Percentiles rank a stretch among this genome's conserved stretches.
Evolutionary conservation across 2,329 filamentous ascomycete genomes (phyloP).

Genomic region (Cercospora zeina): DNA sequence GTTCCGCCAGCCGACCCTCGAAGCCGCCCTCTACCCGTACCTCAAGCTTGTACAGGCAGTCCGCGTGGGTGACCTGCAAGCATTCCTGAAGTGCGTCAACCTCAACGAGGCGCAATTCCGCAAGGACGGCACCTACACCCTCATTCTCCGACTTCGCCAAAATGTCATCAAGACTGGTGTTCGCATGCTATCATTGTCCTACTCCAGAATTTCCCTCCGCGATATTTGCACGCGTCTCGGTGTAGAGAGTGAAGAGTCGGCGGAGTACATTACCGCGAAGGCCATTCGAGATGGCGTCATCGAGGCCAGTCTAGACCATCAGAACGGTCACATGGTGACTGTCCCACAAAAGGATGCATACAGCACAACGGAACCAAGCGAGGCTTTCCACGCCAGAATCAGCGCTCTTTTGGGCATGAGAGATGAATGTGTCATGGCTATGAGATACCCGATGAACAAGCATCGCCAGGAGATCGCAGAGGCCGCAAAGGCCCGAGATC

Average conservation of each 20-base stretch:
- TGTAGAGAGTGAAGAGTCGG: constrained; percentile 91
- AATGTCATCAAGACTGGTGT: constrained; percentile 99
- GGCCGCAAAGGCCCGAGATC: constrained; percentile 94
- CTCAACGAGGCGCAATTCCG: constrained; percentile 82
- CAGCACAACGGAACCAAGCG: constrained; percentile 88
- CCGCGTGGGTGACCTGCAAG: constrained; percentile 91
- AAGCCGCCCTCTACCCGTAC: constrained; percentile 87
- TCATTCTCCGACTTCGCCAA: constrained; percentile 90
- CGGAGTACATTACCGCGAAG: constrained; percentile 98
- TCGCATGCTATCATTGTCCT: constrained; percentile 97
- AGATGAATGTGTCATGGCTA: constrained; percentile 98
- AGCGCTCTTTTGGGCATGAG: constrained; percentile 86
- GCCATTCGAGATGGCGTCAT: constrained; percentile 97
- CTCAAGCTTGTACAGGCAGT: constrained; percentile 92
- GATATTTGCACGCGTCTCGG: constrained; percentile 97
- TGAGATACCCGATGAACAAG: constrained; percentile 99
- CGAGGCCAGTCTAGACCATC: constrained; percentile 89
- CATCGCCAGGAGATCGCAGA: constrained; percentile 96
- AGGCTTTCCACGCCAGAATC: constrained; percentile 97
- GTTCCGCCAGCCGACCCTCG: constrained; percentile 85
- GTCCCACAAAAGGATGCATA: constrained; percentile 96
- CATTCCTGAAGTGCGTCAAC: constrained; percentile 84
- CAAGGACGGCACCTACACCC: constrained; percentile 89
- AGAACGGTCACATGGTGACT: constrained; percentile 97
- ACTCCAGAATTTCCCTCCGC: constrained; percentile 92